These are phyloP conservation scores for Globisporangium recalcitrans DNA, from an alignment of 352 stramenopile species.

Conservation along the genomic window DNA sequence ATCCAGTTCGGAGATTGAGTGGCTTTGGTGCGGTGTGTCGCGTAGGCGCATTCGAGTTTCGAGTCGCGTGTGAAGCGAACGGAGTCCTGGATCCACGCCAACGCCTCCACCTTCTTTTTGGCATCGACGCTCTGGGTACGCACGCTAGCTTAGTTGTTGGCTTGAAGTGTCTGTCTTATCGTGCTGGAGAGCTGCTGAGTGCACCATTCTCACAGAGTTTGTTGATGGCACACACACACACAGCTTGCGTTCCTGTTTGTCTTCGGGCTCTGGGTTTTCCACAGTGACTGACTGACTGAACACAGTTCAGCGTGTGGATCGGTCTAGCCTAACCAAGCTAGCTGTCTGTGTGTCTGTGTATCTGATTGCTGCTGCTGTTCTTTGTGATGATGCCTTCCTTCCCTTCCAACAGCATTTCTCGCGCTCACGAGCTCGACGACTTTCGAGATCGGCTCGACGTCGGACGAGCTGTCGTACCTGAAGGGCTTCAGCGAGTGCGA, in stretches of 20 bases:
- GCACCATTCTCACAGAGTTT: neutral
- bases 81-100: conserved; percentile 22
- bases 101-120: conserved; percentile 19
- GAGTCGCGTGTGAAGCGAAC: neutral
- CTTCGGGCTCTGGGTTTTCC: conserved; percentile 28
- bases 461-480: conserved; percentile 60
- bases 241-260: conserved; percentile 17
- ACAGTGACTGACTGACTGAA: conserved; percentile 31
- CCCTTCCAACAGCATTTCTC: conserved; percentile 36
- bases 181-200: neutral
- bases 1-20: neutral
- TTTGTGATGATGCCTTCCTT: neutral
- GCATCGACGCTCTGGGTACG: conserved; percentile 25
- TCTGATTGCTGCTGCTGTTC: neutral
- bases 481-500: conserved; percentile 54
- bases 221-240: neutral
- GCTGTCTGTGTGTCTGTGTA: neutral
- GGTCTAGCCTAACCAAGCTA: neutral
- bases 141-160: neutral
- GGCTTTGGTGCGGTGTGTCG: neutral
- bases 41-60: conserved; percentile 16
- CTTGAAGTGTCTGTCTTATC: too few species aligned
- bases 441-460: conserved; percentile 56
- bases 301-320: neutral
- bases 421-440: conserved; percentile 60